These are phyloP conservation scores for Jamesozyma piceae DNA, from an alignment of 805 yeast species.

Conservation along the genomic window DNA sequence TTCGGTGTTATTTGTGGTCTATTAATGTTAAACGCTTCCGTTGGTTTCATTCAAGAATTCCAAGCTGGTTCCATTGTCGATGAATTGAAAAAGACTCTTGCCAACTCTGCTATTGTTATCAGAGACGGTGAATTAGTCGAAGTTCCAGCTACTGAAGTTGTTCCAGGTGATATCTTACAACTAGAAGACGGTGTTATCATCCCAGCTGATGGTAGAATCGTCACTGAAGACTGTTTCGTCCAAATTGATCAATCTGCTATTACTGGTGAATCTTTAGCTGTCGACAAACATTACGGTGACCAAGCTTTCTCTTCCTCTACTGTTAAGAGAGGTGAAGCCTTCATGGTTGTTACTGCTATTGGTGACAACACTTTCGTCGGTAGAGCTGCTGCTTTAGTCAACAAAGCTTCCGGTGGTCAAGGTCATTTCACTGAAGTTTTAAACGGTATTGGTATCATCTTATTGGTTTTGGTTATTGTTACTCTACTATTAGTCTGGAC, in stretches of 20 bases:
- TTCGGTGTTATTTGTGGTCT: slow-evolving; percentile 94
- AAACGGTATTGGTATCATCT: slow-evolving; percentile 93
- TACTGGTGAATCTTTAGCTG: slow-evolving; percentile 96
- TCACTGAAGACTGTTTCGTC: slow-evolving; percentile 74
- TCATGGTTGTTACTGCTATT: slow-evolving; percentile 88
- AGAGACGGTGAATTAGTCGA: slow-evolving; percentile 74
- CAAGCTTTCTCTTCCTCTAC: slow-evolving; percentile 85
- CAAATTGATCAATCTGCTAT: slow-evolving; percentile 95
- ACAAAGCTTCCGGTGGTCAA: slow-evolving; percentile 84
- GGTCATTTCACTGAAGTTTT: slow-evolving; percentile 97
- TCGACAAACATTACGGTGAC: slow-evolving; percentile 85
- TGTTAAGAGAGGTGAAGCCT: slow-evolving; percentile 91
- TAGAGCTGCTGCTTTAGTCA: slow-evolving; percentile 93
- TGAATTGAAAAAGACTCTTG: slow-evolving; percentile 89
- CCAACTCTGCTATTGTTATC: slow-evolving; percentile 77
- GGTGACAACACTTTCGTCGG: slow-evolving; percentile 95
- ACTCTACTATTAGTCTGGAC: slow-evolving; percentile 86
- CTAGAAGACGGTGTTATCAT: slow-evolving; percentile 88
- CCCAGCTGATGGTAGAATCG: slow-evolving; percentile 88
- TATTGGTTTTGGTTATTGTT: slow-evolving; percentile 77
- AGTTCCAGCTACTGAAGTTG: slow-evolving; percentile 74
- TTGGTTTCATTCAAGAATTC: slow-evolving; percentile 95
- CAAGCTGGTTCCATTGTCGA: slow-evolving; percentile 98
- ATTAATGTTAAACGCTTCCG: slow-evolving; percentile 76
- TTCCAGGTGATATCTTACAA: slow-evolving; percentile 90